Percentiles rank a stretch among this genome's conserved stretches.
Evolutionary conservation across 2,329 filamentous ascomycete species (phyloP).

Genomic region (Amylocarpus encephaloides): DNA sequence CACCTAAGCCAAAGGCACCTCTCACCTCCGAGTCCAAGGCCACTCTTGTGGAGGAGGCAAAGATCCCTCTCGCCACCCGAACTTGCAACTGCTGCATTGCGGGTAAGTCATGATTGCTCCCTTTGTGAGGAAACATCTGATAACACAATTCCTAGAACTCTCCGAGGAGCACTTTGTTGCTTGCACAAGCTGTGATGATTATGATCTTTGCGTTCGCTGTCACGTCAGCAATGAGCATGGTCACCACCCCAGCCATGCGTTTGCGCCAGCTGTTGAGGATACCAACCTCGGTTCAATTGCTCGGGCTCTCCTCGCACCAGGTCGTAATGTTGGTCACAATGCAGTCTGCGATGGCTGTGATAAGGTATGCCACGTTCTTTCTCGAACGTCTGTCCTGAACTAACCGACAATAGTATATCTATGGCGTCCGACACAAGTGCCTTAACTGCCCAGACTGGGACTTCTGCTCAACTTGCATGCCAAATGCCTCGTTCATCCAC

Average conservation of each 20-base stretch:
- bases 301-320: constrained; percentile 64
- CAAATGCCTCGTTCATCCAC: constrained; percentile 62
- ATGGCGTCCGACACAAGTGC: constrained; percentile 92
- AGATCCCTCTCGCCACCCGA: constrained; percentile 29
- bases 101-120: constrained; percentile 36
- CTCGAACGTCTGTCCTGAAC: neutral
- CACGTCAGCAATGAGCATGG: constrained; percentile 73
- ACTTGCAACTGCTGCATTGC: constrained; percentile 61
- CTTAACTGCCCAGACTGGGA: constrained; percentile 97
- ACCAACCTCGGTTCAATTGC: constrained; percentile 56
- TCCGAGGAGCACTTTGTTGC: constrained; percentile 77
- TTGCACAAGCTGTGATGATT: constrained; percentile 80
- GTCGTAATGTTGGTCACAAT: constrained; percentile 74
- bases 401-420: constrained; percentile 52
- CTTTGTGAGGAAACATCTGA: constrained; percentile 8
- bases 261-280: constrained; percentile 60
- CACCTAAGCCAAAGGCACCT: constrained; percentile 42
- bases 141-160: constrained; percentile 37
- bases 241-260: constrained; percentile 83
- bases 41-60: constrained; percentile 22
- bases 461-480: constrained; percentile 74
- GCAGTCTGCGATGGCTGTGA: constrained; percentile 95
- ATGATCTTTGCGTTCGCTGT: constrained; percentile 82
- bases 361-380: constrained; percentile 39
- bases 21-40: constrained; percentile 21